Base-by-base conservation (phyloP, 2,329 filamentous ascomycete genomes). In the Trichophyton mentagrophytes region DNA sequence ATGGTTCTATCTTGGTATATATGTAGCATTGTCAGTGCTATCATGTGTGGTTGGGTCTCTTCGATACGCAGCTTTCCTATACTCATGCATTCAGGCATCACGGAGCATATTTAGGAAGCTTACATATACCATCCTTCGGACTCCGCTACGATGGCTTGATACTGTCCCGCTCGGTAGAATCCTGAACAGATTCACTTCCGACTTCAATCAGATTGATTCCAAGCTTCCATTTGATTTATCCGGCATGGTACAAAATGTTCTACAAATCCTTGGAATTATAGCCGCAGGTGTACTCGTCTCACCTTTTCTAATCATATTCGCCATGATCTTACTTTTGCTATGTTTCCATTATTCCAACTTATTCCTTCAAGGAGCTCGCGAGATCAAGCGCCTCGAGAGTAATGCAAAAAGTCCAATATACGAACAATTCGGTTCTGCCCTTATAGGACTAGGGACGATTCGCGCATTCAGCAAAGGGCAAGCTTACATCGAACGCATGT, bases 341-440 rank as follows among this genome's bases (percentile, higher is more conserved):
- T 85, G 81, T 64, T 68, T 82, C n/a, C 72, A 81, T 62, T 80
- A 85, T 60, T 85, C 84, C 0, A 68, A 78, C 2, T 76, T 76
- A 40, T 93, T 88, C 68, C 78, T 93, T 4, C 74, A 80, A n/a
- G 87, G 82, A 0, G 87, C 88, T 0, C 79, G 89, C 44, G 87
- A 90, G 36, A 79, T 87, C 63, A 92, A 91, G 74, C 80, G 89
- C 3, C 79, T 92, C 0, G 88, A 92, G 71, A 89, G 85, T 65
- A 89, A 81, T 2, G 82, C 84, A 60, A 91, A 90, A 71, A 88
- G 85, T 0, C 89, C 89, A 0, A 84, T 92, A 0, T 91, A 90
- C 66, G 88, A 92, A 70, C 84, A 89, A 64, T 91, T 92, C 67
- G 85, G 85, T 9, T 84, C 86, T 0, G 83, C 86, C 0, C 79